A percentile compares a stretch with the other conserved stretches of the same genome.
Evolutionary conservation across 2,329 filamentous ascomycete genomes (phyloP).

Genomic region (Cercospora zeae-maydis): DNA sequence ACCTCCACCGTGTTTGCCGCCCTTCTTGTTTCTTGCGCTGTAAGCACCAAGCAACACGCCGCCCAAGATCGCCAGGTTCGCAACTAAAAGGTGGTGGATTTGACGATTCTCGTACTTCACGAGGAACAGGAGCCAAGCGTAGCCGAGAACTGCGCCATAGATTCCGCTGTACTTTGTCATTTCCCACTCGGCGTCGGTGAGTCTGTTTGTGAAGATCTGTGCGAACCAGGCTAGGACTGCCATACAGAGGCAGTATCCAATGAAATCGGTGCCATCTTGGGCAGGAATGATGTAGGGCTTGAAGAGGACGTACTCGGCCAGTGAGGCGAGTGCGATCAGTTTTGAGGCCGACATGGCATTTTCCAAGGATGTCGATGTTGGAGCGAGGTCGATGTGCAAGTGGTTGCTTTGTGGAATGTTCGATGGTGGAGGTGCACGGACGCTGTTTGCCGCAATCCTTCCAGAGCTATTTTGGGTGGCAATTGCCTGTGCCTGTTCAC

Average conservation of each 20-base stretch:
- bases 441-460: not conserved
- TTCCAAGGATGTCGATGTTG: not conserved
- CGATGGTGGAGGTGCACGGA: not conserved
- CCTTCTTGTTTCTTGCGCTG: conserved; percentile 10
- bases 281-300: conserved; percentile 17
- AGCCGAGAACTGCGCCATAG: conserved; percentile 16
- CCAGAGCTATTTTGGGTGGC: not conserved
- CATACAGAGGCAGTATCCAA: conserved; percentile 18
- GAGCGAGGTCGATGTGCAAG: not conserved
- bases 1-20: not conserved
- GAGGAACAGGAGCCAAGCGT: conserved; percentile 22
- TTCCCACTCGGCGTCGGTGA: conserved; percentile 9
- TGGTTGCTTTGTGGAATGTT: not conserved
- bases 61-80: conserved; percentile 18
- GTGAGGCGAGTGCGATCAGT: conserved; percentile 18
- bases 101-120: conserved; percentile 12
- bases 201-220: conserved; percentile 16
- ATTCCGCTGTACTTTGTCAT: conserved; percentile 12
- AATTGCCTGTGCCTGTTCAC: not conserved
- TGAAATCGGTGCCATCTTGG: conserved; percentile 18
- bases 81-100: conserved; percentile 20
- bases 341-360: conserved; percentile 15
- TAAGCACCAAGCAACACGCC: conserved; percentile 17
- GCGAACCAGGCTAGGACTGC: conserved; percentile 21
- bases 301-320: conserved; percentile 21